Evolutionary conservation across 352 stramenopile species (phyloP).

Genomic region (Globisporangium spiculum): DNA sequence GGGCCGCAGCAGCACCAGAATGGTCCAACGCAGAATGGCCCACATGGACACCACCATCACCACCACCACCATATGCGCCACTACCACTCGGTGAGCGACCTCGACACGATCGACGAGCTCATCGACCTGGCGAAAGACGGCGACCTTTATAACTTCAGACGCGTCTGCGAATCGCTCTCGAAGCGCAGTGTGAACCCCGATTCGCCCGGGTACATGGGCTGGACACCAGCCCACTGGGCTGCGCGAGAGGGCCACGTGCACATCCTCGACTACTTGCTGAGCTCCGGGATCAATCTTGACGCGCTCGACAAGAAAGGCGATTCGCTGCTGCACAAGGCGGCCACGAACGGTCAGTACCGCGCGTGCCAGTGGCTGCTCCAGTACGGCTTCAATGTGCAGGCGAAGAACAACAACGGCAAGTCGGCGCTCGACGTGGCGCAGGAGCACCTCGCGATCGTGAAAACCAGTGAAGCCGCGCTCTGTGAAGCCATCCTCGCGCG

Average conservation of each 20-base stretch:
- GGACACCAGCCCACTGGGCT: constrained; percentile 75
- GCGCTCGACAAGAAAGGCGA: constrained; percentile 63
- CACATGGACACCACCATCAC: constrained; percentile 1
- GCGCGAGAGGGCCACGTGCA: constrained; percentile 60
- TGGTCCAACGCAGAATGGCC: background rate
- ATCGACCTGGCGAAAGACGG: constrained; percentile 66
- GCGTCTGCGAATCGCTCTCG: constrained; percentile 35
- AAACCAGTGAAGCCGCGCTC: constrained; percentile 35
- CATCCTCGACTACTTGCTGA: constrained; percentile 57
- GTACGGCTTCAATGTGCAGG: constrained; percentile 59
- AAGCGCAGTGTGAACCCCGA: constrained; percentile 46
- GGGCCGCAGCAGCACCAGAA: constrained; percentile 10
- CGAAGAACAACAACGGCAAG: constrained; percentile 63
- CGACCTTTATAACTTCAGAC: constrained; percentile 46
- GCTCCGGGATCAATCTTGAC: constrained; percentile 53
- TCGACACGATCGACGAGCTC: constrained; percentile 56
- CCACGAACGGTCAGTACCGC: constrained; percentile 64
- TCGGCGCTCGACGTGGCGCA: constrained; percentile 62
- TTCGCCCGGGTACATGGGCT: constrained; percentile 63
- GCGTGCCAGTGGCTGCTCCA: constrained; percentile 67
- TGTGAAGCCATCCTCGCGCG: constrained; percentile 53
- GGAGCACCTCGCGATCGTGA: constrained; percentile 35
- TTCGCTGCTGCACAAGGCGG: constrained; percentile 71
- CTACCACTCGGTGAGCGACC: constrained; percentile 23
- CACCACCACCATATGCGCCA: background rate